These are phyloP conservation scores for Setaria italica DNA, from an alignment of 202 grass and related monocot species.

Conservation along the genomic window DNA sequence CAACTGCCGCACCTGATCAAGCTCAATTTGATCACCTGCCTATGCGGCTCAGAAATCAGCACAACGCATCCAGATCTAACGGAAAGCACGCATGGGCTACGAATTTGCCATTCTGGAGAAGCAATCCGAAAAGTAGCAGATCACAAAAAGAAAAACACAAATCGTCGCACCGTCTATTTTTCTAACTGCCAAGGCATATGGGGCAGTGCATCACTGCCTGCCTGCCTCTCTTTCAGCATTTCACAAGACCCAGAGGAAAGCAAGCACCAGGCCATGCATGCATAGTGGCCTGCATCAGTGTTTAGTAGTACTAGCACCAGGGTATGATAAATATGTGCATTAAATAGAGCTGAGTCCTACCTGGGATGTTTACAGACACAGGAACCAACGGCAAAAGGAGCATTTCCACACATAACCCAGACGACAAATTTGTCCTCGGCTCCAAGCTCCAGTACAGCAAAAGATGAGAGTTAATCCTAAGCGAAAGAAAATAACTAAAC, in stretches of 20 bases:
- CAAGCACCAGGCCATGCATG: not conserved
- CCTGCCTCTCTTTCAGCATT: slow-evolving; percentile 25
- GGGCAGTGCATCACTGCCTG: not conserved
- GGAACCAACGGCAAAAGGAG: not conserved
- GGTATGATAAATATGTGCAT: slow-evolving; percentile 50
- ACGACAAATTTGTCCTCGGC: slow-evolving; percentile 13
- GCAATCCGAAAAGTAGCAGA: not conserved
- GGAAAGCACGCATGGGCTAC: not conserved
- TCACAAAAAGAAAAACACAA: not conserved
- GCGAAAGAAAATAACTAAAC: not conserved
- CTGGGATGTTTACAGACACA: slow-evolving; percentile 40
- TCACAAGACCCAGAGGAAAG: not conserved
- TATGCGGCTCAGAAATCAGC: not conserved
- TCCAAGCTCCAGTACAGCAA: not conserved
- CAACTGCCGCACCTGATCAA: too few species aligned
- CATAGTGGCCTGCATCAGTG: not conserved
- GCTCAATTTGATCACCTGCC: too few species aligned
- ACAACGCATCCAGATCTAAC: not conserved
- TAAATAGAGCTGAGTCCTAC: slow-evolving; percentile 42
- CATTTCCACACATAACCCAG: slow-evolving; percentile 40
- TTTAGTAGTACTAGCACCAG: not conserved
- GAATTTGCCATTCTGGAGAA: not conserved
- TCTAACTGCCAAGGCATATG: too few species aligned
- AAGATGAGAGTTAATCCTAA: slow-evolving; percentile 32
- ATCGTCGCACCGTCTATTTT: too few species aligned